Base-by-base conservation (phyloP, 352 stramenopile genomes). In the Pythium rhizo-oryzae region DNA sequence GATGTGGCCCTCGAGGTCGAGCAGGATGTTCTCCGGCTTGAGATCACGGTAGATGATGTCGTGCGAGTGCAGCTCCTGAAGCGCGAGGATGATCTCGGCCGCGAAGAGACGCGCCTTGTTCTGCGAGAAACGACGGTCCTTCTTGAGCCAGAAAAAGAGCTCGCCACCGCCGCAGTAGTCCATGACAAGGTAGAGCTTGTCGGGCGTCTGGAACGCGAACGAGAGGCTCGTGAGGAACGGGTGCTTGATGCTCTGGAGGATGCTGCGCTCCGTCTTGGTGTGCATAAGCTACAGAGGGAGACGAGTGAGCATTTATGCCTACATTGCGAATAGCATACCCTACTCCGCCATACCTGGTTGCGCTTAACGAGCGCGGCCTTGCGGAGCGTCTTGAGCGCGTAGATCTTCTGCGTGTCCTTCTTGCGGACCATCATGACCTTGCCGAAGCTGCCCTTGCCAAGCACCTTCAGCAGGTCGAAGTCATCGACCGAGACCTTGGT, bases 11-110 rank as follows among this genome's bases (percentile, higher is more conserved):
- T 98, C 91, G 28, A 94, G 78, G 69, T 99, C 96, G 37, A 98
- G 78, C 59, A 97, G 79, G 47, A 98, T 94, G 79, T 99, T 99
- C 73, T 99, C 95, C 2, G 96, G 96, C 82, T 99, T 99, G 44
- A 99, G 82, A 74, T 99, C 96, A 78, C 93, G 86, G 82, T 99
- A 98, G 41, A 99, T 97, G 71, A 99, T 98, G 78, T 98, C 90
- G 77, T 96, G 89, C 68, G 87, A 86, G 85, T 99, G 95, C 56
- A 98, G 76, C 66, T 92, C 91, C 67, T 96, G 89, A 50, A 98
- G 82, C 25, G 89, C 95, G 19, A 97, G 78, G 55, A 96, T 88
- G 72, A 98, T 98, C 75, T 98, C 94, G 18, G 94, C 95, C 5
- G 89, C 90, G 72, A 98, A 98, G 46, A 98, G 72, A 59, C 89